Conservation (phyloP, 2,329 filamentous ascomycete genomes). For the Microascus cirrosus region DNA sequence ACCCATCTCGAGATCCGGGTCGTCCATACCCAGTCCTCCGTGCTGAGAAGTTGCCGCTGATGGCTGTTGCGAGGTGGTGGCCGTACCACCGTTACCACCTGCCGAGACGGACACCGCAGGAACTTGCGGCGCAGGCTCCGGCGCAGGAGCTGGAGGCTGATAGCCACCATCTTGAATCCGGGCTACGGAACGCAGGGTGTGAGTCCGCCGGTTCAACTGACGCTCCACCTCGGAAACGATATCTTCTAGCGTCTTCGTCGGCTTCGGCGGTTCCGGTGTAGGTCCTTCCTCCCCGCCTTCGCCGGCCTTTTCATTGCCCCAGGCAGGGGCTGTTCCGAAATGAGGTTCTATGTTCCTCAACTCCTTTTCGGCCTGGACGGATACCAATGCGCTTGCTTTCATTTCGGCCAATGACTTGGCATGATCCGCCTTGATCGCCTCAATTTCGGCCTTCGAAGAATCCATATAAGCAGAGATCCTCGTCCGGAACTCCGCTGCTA, state of each 20-base stretch:
- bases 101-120: constrained; percentile 9
- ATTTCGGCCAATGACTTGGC: constrained; percentile 64
- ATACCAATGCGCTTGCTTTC: constrained; percentile 50
- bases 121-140: constrained; percentile 16
- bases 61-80: constrained; percentile 31
- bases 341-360: constrained; percentile 56
- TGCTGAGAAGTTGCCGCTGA: constrained; percentile 45
- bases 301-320: constrained; percentile 49
- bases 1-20: constrained; percentile 54
- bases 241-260: constrained; percentile 52
- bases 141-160: constrained; percentile 47
- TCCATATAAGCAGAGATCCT: constrained; percentile 62
- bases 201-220: constrained; percentile 55
- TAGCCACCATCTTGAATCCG: constrained; percentile 71
- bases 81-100: constrained; percentile 8
- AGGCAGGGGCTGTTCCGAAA: constrained; percentile 44
- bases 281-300: constrained; percentile 38
- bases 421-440: constrained; percentile 72
- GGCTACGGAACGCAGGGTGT: constrained; percentile 51
- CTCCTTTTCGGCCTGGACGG: constrained; percentile 66
- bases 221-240: constrained; percentile 67
- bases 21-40: constrained; percentile 44
- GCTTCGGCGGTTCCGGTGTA: constrained; percentile 24
- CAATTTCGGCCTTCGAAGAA: constrained; percentile 69
- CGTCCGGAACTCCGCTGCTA: constrained; percentile 74